Conservation (phyloP, 148 eudicot genomes). For the Arbutus unedo region DNA sequence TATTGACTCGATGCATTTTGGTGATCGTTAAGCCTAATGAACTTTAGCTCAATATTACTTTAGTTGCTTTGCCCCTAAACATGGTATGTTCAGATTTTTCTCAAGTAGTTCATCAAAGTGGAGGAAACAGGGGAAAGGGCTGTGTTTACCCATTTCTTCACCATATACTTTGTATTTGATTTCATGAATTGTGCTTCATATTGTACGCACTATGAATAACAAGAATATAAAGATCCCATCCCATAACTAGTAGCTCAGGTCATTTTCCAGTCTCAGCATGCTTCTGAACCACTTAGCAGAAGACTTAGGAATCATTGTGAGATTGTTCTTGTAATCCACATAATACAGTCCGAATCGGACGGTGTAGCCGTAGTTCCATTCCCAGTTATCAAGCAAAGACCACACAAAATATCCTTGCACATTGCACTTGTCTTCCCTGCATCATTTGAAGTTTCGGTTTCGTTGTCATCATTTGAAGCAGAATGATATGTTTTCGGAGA, state of each 20-base stretch:
- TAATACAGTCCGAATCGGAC: slow-evolving; percentile 83
- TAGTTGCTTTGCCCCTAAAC: not conserved
- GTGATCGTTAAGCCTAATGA: too few species aligned
- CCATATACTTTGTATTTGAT: not conserved
- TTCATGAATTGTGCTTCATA: not conserved
- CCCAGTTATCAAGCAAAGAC: slow-evolving; percentile 99
- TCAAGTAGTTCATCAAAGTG: not conserved
- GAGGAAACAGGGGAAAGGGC: not conserved
- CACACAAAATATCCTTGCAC: slow-evolving; percentile 91
- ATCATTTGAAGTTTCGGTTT: not conserved
- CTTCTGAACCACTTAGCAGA: slow-evolving; percentile 79
- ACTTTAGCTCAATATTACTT: not conserved
- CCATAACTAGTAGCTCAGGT: slow-evolving; percentile 15
- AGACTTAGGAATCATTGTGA: slow-evolving; percentile 84
- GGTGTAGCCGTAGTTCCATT: slow-evolving; percentile 84
- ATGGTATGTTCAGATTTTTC: not conserved
- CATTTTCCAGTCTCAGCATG: slow-evolving; percentile 36
- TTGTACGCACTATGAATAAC: not conserved
- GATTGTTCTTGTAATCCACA: slow-evolving; percentile 83
- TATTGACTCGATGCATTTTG: too few species aligned
- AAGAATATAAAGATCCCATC: not conserved
- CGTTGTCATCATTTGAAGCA: not conserved
- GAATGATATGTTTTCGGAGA: not conserved
- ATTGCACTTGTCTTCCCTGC: slow-evolving; percentile 82
- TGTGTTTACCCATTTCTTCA: not conserved